A percentile compares a stretch with the other conserved stretches of the same genome.
These are phyloP conservation scores for Saccharomyces hybrid DNA, from an alignment of 1,139 yeast species.

Conservation along the genomic window DNA sequence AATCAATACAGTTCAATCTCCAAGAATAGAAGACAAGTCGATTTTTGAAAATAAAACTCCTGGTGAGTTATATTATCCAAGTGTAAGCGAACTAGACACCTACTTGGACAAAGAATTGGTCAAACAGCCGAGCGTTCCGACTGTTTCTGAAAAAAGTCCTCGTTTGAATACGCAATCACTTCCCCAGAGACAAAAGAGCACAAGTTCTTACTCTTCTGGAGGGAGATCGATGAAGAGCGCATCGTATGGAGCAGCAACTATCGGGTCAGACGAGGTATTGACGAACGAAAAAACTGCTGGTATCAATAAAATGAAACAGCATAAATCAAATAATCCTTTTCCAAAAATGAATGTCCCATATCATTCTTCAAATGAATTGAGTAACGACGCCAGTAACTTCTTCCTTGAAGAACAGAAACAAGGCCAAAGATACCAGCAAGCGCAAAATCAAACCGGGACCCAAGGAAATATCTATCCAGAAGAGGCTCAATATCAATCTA, in stretches of 20 bases:
- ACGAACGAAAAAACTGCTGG: slow-evolving; percentile 16
- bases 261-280: slow-evolving; percentile 11
- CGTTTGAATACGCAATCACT: background rate
- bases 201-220: slow-evolving; percentile 11
- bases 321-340: slow-evolving; percentile 31
- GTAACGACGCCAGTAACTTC: background rate
- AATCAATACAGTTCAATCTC: background rate
- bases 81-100: slow-evolving; percentile 10
- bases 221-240: slow-evolving; percentile 9
- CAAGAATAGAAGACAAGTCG: background rate
- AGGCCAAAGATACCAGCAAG: slow-evolving; percentile 7
- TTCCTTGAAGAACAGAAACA: slow-evolving; percentile 2
- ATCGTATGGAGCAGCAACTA: slow-evolving; percentile 2
- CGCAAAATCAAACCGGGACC: background rate
- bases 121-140: background rate
- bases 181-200: slow-evolving; percentile 12
- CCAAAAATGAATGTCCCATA: slow-evolving; percentile 22
- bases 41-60: background rate
- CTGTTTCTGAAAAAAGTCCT: background rate
- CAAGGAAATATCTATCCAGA: background rate
- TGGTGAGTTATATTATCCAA: slow-evolving; percentile 12
- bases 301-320: slow-evolving; percentile 15
- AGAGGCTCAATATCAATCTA: background rate
- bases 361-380: background rate
- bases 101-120: slow-evolving; percentile 8